Evolutionary conservation across 73 alveolate genomes (phyloP), one percentile per base, ranked within the genome.

Genomic region (Tetrahymena malaccensis): DNA sequence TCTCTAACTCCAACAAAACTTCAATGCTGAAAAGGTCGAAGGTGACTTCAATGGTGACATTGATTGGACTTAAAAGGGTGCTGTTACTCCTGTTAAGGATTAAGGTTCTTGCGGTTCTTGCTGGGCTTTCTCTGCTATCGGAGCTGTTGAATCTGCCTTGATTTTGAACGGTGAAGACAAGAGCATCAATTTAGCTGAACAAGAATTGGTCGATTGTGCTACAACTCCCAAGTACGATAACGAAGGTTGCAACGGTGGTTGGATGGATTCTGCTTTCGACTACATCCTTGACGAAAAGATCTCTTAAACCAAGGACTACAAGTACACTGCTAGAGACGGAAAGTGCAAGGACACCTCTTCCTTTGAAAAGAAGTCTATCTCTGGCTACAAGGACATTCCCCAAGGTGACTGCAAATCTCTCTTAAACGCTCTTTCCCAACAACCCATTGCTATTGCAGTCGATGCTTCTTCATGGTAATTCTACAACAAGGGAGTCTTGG

Each of bases 231-330:
- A 40, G 84, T 94, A 35, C 35, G 97, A 57, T 10, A 95, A 96
- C 93, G 96, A 95, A 38, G 99, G 99, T 55, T 97, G 98, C 96
- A 93, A 94, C 84, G 99, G 99, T 85, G 99, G 99, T 93, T 96
- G 85, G 94, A 96, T 96, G 97, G 96, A 94, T 94, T 93, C 95
- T 85, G 99, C 98, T 34, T 96, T 97, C 96, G 94, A 93, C n/a
- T 98, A 97, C 96, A 95, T 94, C 31, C 33, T 56, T 43, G 93
- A 93, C 2, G 25, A 56, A 10, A 94, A 94, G 85, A 31, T 96
- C 35, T 85, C 85, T 22, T 16, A 85, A 35, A 98, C 96, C 93
- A 35, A 93, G 43, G 97, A 93, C 93, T 98, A 97, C 96, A 97
- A 98, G 25, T 97, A 97, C 93, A 96, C 58, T 43, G 98, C 96